Evolutionary conservation across 495 filamentous ascomycete genomes (phyloP).

Genomic region (Staphylotrichum tortipilum): DNA sequence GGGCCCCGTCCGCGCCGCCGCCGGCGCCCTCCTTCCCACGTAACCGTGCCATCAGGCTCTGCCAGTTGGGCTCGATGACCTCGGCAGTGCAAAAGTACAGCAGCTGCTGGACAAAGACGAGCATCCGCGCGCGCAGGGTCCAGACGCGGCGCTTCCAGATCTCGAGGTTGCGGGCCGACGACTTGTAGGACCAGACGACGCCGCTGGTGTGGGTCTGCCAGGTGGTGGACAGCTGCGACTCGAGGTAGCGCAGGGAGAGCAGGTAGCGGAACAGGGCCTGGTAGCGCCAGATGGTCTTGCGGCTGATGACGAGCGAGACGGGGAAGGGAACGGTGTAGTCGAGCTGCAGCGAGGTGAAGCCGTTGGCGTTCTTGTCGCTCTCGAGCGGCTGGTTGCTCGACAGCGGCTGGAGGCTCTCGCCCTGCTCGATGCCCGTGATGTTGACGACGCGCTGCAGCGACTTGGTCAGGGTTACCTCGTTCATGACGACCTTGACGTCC

Average conservation of each 20-base stretch:
- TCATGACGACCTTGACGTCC: conserved; percentile 95
- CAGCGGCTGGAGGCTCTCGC: conserved; percentile 52
- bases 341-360: conserved; percentile 84
- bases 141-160: conserved; percentile 88
- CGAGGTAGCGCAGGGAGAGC: conserved; percentile 77
- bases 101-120: conserved; percentile 92
- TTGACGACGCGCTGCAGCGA: conserved; percentile 94
- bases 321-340: conserved; percentile 95
- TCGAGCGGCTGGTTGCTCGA: conserved; percentile 46
- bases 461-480: conserved; percentile 82
- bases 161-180: conserved; percentile 65
- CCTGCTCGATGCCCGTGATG: conserved; percentile 87
- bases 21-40: conserved; percentile 51
- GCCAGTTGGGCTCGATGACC: conserved; percentile 97
- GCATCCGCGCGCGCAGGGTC: conserved; percentile 86
- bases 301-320: conserved; percentile 90
- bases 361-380: conserved; percentile 76
- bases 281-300: conserved; percentile 91
- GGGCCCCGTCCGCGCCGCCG: conserved; percentile 23
- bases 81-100: conserved; percentile 95
- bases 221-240: conserved; percentile 69
- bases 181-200: conserved; percentile 77
- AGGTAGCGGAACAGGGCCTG: conserved; percentile 93
- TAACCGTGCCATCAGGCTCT: conserved; percentile 76
- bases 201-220: conserved; percentile 85